Evolutionary conservation across 768 basidiomycete genomes (phyloP).

Genomic region (Thelephora ganbajun): DNA sequence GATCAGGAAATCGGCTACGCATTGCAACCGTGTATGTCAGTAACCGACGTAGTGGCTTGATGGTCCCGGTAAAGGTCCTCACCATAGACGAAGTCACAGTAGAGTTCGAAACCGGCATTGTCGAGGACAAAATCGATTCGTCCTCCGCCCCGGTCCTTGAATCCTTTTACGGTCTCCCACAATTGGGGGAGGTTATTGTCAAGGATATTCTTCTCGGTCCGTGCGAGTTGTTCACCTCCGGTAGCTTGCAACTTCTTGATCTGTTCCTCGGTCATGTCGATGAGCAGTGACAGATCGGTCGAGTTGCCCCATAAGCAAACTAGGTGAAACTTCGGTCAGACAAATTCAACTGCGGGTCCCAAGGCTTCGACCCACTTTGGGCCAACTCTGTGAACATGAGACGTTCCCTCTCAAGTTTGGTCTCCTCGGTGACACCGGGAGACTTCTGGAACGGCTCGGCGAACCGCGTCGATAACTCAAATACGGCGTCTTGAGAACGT

Average conservation of each 20-base stretch:
- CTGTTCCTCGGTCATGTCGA: slow-evolving; percentile 97
- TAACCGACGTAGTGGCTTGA: neutral
- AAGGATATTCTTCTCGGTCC: slow-evolving; percentile 91
- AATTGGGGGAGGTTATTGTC: slow-evolving; percentile 66
- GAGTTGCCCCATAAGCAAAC: slow-evolving; percentile 97
- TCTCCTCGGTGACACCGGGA: slow-evolving; percentile 33
- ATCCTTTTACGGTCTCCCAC: slow-evolving; percentile 61
- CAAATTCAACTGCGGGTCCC: neutral
- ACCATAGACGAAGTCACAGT: slow-evolving; percentile 82
- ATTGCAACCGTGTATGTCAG: no score
- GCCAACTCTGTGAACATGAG: slow-evolving; percentile 87
- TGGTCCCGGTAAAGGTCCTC: slow-evolving; percentile 10
- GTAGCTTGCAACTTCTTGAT: slow-evolving; percentile 92
- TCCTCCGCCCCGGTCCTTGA: slow-evolving; percentile 44
- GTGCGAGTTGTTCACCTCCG: slow-evolving; percentile 84
- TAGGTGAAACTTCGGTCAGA: slow-evolving; percentile 14
- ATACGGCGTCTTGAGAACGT: slow-evolving; percentile 82
- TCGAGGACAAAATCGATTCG: slow-evolving; percentile 62
- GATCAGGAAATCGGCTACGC: slow-evolving; percentile 78
- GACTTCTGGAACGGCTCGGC: slow-evolving; percentile 67
- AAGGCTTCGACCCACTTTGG: slow-evolving; percentile 40
- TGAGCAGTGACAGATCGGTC: slow-evolving; percentile 86
- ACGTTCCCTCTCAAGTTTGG: slow-evolving; percentile 58
- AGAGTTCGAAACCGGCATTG: slow-evolving; percentile 81
- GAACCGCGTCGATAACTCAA: slow-evolving; percentile 86